phyloP scores from a whole-genome alignment of 768 basidiomycete species.

The Rhodocollybia butyracea region DNA sequence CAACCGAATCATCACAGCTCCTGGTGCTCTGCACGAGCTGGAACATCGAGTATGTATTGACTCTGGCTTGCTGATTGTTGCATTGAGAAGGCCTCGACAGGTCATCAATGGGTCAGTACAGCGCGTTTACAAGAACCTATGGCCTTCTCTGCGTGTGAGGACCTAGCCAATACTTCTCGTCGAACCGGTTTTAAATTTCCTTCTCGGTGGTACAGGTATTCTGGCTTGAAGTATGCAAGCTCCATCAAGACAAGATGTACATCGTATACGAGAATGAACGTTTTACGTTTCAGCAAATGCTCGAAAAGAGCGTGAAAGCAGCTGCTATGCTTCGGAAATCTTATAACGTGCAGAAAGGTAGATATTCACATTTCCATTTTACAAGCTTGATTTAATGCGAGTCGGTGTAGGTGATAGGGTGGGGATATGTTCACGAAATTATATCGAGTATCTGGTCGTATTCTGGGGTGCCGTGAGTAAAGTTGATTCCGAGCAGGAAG shows the following conservation, averaged over 20 bases:
- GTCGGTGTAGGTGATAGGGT: slow-evolving; percentile 48
- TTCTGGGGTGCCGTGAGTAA: slow-evolving; percentile 63
- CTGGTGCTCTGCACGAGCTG: neutral
- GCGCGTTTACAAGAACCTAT: slow-evolving; percentile 56
- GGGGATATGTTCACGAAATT: slow-evolving; percentile 61
- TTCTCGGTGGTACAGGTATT: slow-evolving; percentile 24
- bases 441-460: slow-evolving; percentile 52
- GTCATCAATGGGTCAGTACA: slow-evolving; percentile 46
- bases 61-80: neutral
- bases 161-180: neutral
- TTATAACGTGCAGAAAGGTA: slow-evolving; percentile 53
- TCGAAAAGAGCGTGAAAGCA: slow-evolving; percentile 37
- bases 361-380: too few relatives aligned
- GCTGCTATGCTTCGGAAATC: slow-evolving; percentile 41
- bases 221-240: slow-evolving; percentile 43
- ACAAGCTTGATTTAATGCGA: too few relatives aligned
- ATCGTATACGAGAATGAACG: slow-evolving; percentile 54
- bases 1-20: neutral
- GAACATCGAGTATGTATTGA: neutral
- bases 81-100: neutral
- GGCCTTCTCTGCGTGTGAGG: slow-evolving; percentile 40
- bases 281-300: slow-evolving; percentile 43
- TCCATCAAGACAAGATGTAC: slow-evolving; percentile 43
- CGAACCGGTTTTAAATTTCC: neutral
- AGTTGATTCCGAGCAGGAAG: too few relatives aligned